phyloP scores from a whole-genome alignment of 2,329 filamentous ascomycete genomes.

The Ophiostoma montium region DNA sequence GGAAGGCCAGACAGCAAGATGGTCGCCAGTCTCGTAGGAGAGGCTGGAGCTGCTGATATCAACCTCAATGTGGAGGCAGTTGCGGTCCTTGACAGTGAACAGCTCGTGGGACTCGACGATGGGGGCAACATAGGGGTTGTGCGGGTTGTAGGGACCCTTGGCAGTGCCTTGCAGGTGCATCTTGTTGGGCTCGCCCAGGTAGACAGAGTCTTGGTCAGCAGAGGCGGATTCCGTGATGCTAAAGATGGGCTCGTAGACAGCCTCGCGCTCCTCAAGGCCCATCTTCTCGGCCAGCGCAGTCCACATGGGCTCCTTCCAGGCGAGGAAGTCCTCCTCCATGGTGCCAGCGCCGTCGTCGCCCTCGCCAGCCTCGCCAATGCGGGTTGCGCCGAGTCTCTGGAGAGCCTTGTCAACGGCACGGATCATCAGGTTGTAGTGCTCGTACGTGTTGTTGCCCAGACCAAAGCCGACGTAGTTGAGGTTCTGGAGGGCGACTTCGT shows the following conservation, averaged over 20 bases:
- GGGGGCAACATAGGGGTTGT: constrained; percentile 93
- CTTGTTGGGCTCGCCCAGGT: constrained; percentile 91
- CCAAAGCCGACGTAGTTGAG: constrained; percentile 93
- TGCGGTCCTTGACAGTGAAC: constrained; percentile 77
- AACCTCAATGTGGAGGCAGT: constrained; percentile 94
- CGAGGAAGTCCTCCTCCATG: constrained; percentile 98
- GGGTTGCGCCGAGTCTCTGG: constrained; percentile 65
- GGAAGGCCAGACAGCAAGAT: constrained; percentile 93
- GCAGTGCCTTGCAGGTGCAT: constrained; percentile 75
- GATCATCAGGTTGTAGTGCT: constrained; percentile 99
- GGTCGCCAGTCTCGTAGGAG: constrained; percentile 89
- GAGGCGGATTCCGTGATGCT: constrained; percentile 63
- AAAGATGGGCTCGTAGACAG: constrained; percentile 89
- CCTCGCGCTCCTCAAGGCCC: constrained; percentile 86
- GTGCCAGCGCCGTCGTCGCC: constrained; percentile 96
- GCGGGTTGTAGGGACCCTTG: constrained; percentile 86
- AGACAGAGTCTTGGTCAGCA: constrained; percentile 66
- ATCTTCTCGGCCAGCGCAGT: constrained; percentile 66
- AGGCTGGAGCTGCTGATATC: constrained; percentile 82
- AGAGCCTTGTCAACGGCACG: constrained; percentile 76
- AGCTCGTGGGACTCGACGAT: constrained; percentile 84
- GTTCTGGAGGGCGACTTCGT: constrained; percentile 60
- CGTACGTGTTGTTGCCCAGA: constrained; percentile 97
- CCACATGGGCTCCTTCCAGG: constrained; percentile 99
- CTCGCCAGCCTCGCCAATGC: constrained; percentile 81